Percentiles rank a stretch among this genome's conserved stretches.
phyloP scores from a whole-genome alignment of 179 eudicot genomes.

The Patellifolia procumbens region DNA sequence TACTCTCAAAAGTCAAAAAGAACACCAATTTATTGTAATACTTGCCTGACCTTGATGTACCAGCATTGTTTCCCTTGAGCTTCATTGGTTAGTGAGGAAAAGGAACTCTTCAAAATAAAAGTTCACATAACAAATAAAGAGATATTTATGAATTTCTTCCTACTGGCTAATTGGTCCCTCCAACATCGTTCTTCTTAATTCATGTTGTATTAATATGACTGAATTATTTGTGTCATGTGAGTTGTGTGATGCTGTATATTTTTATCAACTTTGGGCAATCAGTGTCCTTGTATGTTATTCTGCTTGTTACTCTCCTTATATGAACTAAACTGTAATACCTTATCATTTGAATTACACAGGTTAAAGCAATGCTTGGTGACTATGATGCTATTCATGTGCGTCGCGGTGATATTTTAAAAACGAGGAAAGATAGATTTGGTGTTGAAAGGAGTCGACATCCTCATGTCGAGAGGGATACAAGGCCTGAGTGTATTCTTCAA shows the following conservation, averaged over 20 bases:
- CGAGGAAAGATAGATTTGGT: conserved; percentile 85
- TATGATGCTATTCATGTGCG: conserved; percentile 98
- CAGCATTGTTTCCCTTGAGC: not conserved
- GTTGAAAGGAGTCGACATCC: conserved; percentile 74
- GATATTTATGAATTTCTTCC: too few relatives aligned
- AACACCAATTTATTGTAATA: not conserved
- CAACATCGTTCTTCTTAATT: too few relatives aligned
- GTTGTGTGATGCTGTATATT: not conserved
- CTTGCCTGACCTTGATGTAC: not conserved
- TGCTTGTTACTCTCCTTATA: not conserved
- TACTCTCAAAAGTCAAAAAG: not conserved
- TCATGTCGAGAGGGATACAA: conserved; percentile 90
- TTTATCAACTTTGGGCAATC: not conserved
- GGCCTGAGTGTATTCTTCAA: conserved; percentile 74
- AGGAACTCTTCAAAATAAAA: too few relatives aligned
- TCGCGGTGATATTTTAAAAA: conserved; percentile 84
- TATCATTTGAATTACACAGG: conserved; percentile 39
- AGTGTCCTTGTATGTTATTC: not conserved
- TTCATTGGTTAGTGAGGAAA: too few relatives aligned
- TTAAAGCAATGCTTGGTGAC: conserved; percentile 78
- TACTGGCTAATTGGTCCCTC: too few relatives aligned
- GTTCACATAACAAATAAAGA: too few relatives aligned
- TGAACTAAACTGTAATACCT: not conserved
- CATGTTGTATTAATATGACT: not conserved
- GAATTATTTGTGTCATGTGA: not conserved